A percentile compares a stretch with the other conserved stretches of the same genome.
Conservation (phyloP, 2,329 filamentous ascomycete genomes). For the Microdochium paspali region DNA sequence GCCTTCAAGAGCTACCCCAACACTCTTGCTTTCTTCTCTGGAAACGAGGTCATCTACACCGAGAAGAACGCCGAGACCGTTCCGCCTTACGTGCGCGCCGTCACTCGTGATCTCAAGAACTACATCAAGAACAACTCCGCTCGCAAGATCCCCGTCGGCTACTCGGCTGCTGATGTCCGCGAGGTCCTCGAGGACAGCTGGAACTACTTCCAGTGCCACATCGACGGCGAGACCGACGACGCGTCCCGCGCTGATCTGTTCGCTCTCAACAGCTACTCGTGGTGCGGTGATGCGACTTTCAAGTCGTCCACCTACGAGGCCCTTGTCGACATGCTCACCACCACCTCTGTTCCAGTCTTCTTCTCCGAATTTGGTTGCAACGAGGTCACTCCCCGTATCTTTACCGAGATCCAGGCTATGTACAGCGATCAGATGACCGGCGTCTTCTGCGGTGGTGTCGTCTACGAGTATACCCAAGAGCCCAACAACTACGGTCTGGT, state of each 20-base stretch:
- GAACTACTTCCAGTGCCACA: slow-evolving; percentile 65
- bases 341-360: slow-evolving; percentile 64
- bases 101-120: slow-evolving; percentile 72
- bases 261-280: slow-evolving; percentile 70
- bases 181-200: slow-evolving; percentile 63
- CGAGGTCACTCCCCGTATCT: slow-evolving; percentile 57
- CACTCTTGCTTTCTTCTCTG: slow-evolving; percentile 65
- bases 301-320: slow-evolving; percentile 52
- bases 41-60: slow-evolving; percentile 70
- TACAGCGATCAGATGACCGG: slow-evolving; percentile 62
- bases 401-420: slow-evolving; percentile 65
- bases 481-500: slow-evolving; percentile 58
- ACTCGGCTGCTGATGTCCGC: slow-evolving; percentile 74
- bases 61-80: slow-evolving; percentile 47
- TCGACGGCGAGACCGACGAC: slow-evolving; percentile 41
- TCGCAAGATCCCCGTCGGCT: slow-evolving; percentile 65
- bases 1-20: slow-evolving; percentile 60
- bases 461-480: slow-evolving; percentile 75
- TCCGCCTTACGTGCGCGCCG: slow-evolving; percentile 64
- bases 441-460: slow-evolving; percentile 65
- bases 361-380: slow-evolving; percentile 81
- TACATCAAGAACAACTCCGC: slow-evolving; percentile 65
- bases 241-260: slow-evolving; percentile 64
- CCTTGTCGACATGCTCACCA: slow-evolving; percentile 55
- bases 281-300: slow-evolving; percentile 58